phyloP scores from a whole-genome alignment of 1,139 yeast species.

The Torulaspora globosa region DNA sequence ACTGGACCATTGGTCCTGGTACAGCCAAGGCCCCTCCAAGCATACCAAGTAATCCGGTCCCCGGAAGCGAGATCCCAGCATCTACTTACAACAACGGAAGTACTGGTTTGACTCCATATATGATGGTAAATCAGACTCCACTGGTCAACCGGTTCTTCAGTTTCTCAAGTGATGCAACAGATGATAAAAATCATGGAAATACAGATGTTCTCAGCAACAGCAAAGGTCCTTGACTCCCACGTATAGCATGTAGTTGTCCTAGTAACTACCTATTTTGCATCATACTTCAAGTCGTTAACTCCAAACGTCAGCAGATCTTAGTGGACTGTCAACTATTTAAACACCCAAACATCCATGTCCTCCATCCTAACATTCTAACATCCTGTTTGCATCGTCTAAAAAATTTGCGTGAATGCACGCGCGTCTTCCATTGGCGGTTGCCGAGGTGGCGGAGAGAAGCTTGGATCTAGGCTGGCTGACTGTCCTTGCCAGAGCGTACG shows the following conservation, averaged over 20 bases:
- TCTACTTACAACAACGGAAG: slow-evolving; percentile 23
- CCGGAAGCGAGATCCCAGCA: slow-evolving; percentile 12
- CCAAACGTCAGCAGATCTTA: neutral
- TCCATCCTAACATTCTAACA: neutral
- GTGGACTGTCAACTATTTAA: neutral
- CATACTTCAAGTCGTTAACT: neutral
- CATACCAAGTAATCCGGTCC: slow-evolving; percentile 2
- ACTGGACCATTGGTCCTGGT: slow-evolving; percentile 30
- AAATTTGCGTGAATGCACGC: neutral
- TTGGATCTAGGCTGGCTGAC: too few species aligned
- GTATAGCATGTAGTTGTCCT: slow-evolving; percentile 5
- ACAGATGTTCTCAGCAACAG: neutral
- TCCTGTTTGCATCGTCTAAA: neutral
- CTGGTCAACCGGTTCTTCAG: slow-evolving; percentile 29
- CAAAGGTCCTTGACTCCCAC: slow-evolving; percentile 3
- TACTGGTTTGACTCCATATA: slow-evolving; percentile 35
- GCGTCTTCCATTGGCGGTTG: too few species aligned
- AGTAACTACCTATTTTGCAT: slow-evolving; percentile 1
- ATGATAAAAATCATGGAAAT: slow-evolving; percentile 10
- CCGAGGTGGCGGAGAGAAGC: too few species aligned
- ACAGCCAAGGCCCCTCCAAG: slow-evolving; percentile 9
- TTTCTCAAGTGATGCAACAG: slow-evolving; percentile 24
- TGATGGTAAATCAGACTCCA: slow-evolving; percentile 32
- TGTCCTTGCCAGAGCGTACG: too few species aligned
- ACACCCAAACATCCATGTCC: neutral